Conservation (phyloP, 768 basidiomycete genomes). For the Rossbeevera mucosa region DNA sequence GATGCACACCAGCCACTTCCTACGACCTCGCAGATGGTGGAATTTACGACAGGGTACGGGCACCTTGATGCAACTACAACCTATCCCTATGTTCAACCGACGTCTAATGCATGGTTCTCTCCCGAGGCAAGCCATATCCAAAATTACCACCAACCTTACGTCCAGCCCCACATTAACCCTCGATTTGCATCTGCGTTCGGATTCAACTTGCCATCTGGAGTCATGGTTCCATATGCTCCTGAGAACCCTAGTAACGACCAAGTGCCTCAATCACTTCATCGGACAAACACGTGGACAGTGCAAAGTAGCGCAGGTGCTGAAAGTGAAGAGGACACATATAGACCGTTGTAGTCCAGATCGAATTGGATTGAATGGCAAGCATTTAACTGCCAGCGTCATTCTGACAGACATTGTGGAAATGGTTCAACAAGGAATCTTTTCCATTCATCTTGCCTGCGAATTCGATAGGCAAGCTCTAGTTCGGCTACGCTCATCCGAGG, state of each 20-base stretch:
- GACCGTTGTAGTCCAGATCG: constrained; percentile 22
- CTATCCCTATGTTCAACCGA: constrained; percentile 10
- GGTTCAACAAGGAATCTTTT: not conserved
- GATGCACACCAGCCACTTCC: constrained; percentile 31
- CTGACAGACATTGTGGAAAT: not conserved
- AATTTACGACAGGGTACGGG: constrained; percentile 40
- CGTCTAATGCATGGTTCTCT: constrained; percentile 18
- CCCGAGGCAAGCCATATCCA: constrained; percentile 7
- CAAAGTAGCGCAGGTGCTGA: constrained; percentile 24
- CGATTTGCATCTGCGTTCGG: constrained; percentile 69
- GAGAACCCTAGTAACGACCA: constrained; percentile 13
- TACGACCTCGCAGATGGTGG: constrained; percentile 45
- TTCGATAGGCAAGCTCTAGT: not conserved
- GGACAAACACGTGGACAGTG: constrained; percentile 40
- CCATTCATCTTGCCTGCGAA: not conserved
- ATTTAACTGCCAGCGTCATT: not conserved
- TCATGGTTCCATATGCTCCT: constrained; percentile 23
- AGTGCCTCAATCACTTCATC: constrained; percentile 14
- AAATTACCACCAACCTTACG: constrained; percentile 28
- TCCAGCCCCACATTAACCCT: constrained; percentile 86
- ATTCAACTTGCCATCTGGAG: constrained; percentile 32
- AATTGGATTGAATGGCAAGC: constrained; percentile 19
- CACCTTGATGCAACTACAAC: constrained; percentile 29
- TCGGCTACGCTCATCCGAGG: not conserved
- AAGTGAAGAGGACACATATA: constrained; percentile 25